Base-by-base conservation (phyloP, 192 early-diverging fungal species). In the Coemansia sp. region DNA sequence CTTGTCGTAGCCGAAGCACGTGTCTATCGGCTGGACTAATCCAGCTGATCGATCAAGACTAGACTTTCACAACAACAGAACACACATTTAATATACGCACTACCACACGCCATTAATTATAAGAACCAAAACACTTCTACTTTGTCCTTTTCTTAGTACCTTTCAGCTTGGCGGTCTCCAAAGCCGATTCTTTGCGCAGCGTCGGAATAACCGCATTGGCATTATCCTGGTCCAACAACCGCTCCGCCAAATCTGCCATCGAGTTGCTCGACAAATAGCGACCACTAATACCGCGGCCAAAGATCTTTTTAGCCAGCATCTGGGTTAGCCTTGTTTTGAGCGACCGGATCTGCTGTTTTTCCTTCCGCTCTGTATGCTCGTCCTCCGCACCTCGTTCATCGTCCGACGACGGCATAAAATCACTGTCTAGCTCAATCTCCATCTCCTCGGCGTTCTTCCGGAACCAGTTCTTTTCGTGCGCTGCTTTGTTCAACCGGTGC, bases 371-470 rank as follows among this genome's bases (percentile, higher is more conserved):
- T 8, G 54, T 50, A 29, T 54, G 66, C 26, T 26, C 53, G 12
- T 59, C 32, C 43, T 73, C 70, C 19, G 61, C 66, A 27, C 58
- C 57, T 4, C 59, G 56, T 24, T 74, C 71, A 24, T 81, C 78
- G 51, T 72, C 74, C 0, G 64, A 71, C 3, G 73, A 75, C n/a
- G 71, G 74, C 64, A 75, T 65, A 55, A 74, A 84, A 54, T 92
- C 89, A 51, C 88, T 90, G 70, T 92, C 90, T 14, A 93, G 73
- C 38, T 89, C 86, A 37, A 96, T 84, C 49, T 90, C 94, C 65
- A 91, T 70, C 56, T 91, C 92, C 54, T 87, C 79, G 0, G 94
- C 94, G 29, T 86, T 86, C 57, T 90, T 90, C 55, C 84, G 77
- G 71, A 90, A 84, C 93, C 94, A 94, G 57, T 86, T 86, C 19